phyloP scores from a whole-genome alignment of 192 early-diverging fungal genomes.

The Coemansia sp. region DNA sequence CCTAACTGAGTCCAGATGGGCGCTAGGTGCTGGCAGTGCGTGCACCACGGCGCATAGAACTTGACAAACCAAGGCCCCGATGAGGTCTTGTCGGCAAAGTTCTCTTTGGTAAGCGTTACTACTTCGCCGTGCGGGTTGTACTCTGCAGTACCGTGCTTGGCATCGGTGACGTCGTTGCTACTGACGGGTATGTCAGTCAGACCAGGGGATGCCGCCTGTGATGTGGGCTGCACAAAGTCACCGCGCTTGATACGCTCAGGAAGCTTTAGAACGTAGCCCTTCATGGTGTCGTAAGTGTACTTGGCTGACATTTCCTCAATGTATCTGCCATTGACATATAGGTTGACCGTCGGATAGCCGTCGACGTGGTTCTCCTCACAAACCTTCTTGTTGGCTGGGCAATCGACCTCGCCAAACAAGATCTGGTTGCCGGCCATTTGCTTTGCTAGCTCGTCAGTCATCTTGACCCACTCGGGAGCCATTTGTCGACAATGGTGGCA shows the following conservation, averaged over 20 bases:
- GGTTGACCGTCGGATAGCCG: slow-evolving; percentile 63
- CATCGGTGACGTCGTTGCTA: slow-evolving; percentile 13
- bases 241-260: slow-evolving; percentile 27
- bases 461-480: slow-evolving; percentile 72
- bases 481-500: slow-evolving; percentile 83
- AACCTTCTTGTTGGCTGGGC: slow-evolving; percentile 63
- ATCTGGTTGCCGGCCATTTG: slow-evolving; percentile 49
- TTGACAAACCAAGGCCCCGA: slow-evolving; percentile 81
- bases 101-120: slow-evolving; percentile 58
- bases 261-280: slow-evolving; percentile 45
- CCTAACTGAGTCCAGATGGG: slow-evolving; percentile 79
- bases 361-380: slow-evolving; percentile 63
- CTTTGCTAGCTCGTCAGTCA: slow-evolving; percentile 60
- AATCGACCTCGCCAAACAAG: slow-evolving; percentile 71
- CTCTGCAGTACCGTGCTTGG: background rate
- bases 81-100: slow-evolving; percentile 58
- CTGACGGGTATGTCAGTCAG: background rate
- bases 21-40: slow-evolving; percentile 83
- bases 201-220: background rate
- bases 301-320: slow-evolving; percentile 40
- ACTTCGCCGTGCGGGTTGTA: slow-evolving; percentile 61
- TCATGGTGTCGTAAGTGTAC: slow-evolving; percentile 42
- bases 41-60: slow-evolving; percentile 90
- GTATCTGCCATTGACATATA: slow-evolving; percentile 55
- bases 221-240: slow-evolving; percentile 20